Base-by-base conservation (phyloP, 805 yeast species). In the Ogataea allantospora region DNA sequence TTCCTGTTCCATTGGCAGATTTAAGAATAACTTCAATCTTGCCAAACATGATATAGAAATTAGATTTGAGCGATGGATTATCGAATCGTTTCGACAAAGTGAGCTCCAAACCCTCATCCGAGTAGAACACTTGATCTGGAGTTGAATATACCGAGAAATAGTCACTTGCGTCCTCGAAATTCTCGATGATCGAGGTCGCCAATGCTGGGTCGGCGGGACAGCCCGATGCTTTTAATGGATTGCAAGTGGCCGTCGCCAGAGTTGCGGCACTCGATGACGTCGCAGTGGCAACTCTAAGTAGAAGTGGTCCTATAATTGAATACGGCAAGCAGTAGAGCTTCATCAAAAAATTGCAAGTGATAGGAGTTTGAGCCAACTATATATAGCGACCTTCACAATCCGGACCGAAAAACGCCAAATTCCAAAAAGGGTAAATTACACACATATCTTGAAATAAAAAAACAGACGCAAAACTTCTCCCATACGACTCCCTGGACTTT, bases 31-130 rank as follows among this genome's bases (percentile, higher is more conserved):
- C 88, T 58, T 85, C 95, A 20, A 88, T 76, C 47, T 78, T 78
- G 42, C 97, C 97, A 60, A 80, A 89, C 93, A 88, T 85, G 51
- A 89, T 76, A 65, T 87, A 87, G 59, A 83, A 87, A 46, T 81
- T 73, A 4, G 95, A 86, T 48, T 70, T 72, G 38, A 88, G 63
- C 5, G 88, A 73, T 3, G 96, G 96, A 55, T 85, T 83, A 57
- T 87, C 93, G 42, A 68, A 80, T 49, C 81, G 68, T 47, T 80
- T 67, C 2, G 73, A 67, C 27, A 89, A 58, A 1, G 82, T 73
- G 50, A 89, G 60, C 26, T 63, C 54, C 9, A 80, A 62, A n/a
- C 97, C 97, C 18, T 74, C 73, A 6, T 64, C 67, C 7, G 66
- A 48, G 50, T 69, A 69, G 34, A 68, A 71, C 3, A 75, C 58